Evolutionary conservation across 768 basidiomycete genomes (phyloP).

Genomic region (Mycena capillaripes): DNA sequence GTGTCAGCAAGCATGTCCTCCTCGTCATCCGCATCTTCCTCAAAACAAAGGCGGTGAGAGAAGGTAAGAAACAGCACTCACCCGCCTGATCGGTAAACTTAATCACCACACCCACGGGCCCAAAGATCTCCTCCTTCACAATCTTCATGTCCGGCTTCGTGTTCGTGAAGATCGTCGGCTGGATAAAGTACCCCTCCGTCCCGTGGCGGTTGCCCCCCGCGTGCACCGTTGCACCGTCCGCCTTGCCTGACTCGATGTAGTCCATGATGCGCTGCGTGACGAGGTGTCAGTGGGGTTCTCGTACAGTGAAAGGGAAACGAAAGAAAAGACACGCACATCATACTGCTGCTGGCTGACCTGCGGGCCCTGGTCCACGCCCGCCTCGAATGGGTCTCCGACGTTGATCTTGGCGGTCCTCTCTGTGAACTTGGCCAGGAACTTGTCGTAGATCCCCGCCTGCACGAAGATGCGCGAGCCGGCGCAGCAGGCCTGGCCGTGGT

Average conservation of each 20-base stretch:
- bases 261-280: constrained; percentile 72
- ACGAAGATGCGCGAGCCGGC: constrained; percentile 89
- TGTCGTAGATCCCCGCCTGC: constrained; percentile 83
- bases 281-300: neutral
- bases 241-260: constrained; percentile 83
- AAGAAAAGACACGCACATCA: constrained; percentile 45
- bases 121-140: constrained; percentile 83
- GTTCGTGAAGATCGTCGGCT: constrained; percentile 83
- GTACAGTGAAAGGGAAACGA: no score
- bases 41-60: neutral
- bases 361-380: constrained; percentile 72
- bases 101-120: constrained; percentile 82
- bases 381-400: constrained; percentile 70
- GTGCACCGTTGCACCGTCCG: constrained; percentile 77
- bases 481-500: constrained; percentile 83
- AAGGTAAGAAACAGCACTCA: constrained; percentile 14
- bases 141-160: constrained; percentile 80
- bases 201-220: constrained; percentile 73
- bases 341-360: constrained; percentile 67
- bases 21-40: no score
- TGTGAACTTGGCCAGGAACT: constrained; percentile 73
- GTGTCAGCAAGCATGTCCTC: neutral
- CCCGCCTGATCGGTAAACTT: constrained; percentile 70
- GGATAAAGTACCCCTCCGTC: constrained; percentile 71
- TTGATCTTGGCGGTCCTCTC: constrained; percentile 63